Conservation (phyloP, 495 filamentous ascomycete genomes). For the Neurospora sp. region DNA sequence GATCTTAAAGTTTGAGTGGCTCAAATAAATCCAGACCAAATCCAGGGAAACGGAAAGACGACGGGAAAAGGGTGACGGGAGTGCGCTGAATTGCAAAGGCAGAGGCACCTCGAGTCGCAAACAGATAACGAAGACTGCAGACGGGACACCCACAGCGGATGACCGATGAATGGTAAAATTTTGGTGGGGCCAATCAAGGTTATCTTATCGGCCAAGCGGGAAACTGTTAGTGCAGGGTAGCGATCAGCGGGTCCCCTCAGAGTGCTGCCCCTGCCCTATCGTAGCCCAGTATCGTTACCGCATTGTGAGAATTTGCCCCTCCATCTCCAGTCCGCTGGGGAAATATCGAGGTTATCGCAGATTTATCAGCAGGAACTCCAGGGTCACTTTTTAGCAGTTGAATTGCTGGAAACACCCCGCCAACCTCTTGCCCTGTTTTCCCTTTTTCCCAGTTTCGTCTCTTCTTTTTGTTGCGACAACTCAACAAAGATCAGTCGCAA, state of each 20-base stretch:
- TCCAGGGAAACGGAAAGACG: neutral
- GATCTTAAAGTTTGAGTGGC: neutral
- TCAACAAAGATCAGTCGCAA: neutral
- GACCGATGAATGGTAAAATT: conserved; percentile 20
- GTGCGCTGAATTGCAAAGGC: neutral
- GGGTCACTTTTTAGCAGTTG: neutral
- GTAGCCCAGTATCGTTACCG: conserved; percentile 15
- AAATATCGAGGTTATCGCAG: neutral
- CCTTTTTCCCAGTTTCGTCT: neutral
- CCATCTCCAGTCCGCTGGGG: conserved; percentile 3
- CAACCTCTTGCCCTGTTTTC: neutral
- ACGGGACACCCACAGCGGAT: neutral
- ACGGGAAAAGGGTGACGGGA: neutral
- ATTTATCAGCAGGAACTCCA: neutral
- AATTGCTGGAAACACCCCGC: neutral
- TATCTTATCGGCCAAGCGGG: conserved; percentile 19
- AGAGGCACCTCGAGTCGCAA: conserved; percentile 5
- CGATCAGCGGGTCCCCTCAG: conserved; percentile 4
- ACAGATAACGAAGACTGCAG: neutral
- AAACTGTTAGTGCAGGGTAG: neutral
- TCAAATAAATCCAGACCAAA: neutral
- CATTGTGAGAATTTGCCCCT: conserved; percentile 27
- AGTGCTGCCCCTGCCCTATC: conserved; percentile 1
- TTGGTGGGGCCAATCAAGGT: conserved; percentile 32
- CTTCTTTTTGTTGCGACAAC: neutral